Base-by-base conservation (phyloP, 2,329 filamentous ascomycete genomes). In the Penicillium polonicum region DNA sequence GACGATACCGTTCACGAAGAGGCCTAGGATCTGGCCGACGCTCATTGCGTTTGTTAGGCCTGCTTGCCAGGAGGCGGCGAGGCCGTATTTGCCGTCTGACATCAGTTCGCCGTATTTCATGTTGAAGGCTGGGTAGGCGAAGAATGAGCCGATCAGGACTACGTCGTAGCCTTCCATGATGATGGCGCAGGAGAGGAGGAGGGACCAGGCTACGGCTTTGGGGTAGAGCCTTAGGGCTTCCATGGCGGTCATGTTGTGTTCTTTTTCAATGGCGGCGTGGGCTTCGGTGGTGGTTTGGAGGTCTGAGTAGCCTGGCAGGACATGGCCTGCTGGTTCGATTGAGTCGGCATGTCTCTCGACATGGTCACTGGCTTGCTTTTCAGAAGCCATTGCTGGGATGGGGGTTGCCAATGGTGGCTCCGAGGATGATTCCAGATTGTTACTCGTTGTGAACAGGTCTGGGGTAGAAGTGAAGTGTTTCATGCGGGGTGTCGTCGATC, bases 161-260 rank as follows among this genome's bases (percentile, higher is more conserved):
- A 70, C 64, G 49, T 78, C 74, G 65, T 73, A 78, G 5, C 75
- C 76, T 62, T 78, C 75, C 76, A 77, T 78, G 55, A 76, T 67
- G 39, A 78, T 65, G 12, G 69, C 68, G 2, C 71, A 69, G 5
- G 73, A 76, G 10, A 77, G 53, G 2, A 76, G 55, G 36, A 76
- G 58, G 4, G 71, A 73, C 73, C 74, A 78, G 8, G 58, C 66
- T 7, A 76, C 68, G 5, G 75, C 75, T 52, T 74, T 72, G 1
- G 70, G 73, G 44, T 70, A 71, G 7, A 65, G 55, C 38, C 55
- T 68, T 6, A 70, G 36, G 19, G 66, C 71, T 57, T 75, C 57
- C 52, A 62, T 62, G 4, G 75, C 54, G 19, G 70, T 73, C 72
- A 75, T 74, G 36, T 63, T 61, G 39, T 68, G 66, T 57, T 76